Base-by-base conservation (phyloP, 2,329 filamentous ascomycete species). In the Cryphonectria nitschkei region DNA sequence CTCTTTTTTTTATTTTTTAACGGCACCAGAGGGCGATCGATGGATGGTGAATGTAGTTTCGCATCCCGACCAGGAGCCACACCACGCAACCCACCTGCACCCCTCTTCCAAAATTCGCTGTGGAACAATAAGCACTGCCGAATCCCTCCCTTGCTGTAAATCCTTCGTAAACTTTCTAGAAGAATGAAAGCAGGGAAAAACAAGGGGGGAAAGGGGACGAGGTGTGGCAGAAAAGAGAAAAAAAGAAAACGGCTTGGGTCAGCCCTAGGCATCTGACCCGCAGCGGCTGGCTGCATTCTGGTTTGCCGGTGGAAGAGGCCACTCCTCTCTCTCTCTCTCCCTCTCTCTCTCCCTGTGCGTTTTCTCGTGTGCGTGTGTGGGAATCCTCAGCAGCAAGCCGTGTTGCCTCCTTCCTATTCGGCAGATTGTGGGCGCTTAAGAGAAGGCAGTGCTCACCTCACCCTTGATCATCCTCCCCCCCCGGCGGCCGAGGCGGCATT, bases 191-290 rank as follows among this genome's bases (percentile, higher is more conserved):
- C 16, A 54, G 14, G 19, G 1, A 29, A 54, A 4, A 29, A 54
- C 9, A n/a, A 13, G 26, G 26, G 13, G 16, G 13, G 32, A 58
- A 16, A 7, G 52, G 6, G 16, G 16, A 26, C 13, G n/a, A 22
- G n/a, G 29, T 26, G 26, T 26, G 13, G 11, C 26, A 22, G 46
- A 16, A 29, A 54, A 14, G 4, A n/a, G 11, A 54, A 11, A 1
- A 1, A 19, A 13, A 26, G 9, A 34, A 19, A 58, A 32, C 6
- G 52, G 34, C 9, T 34, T 39, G 39, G 32, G 62, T 68, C 70
- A 72, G 70, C 70, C 70, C 64, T 72, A 70, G 43, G 26, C 32
- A 62, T 65, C 60, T 68, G 50, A 67, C 68, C 43, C 50, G 70
- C 70, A 72, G 62, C 22, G 43, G 52, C 43, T 70, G 65, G 58